Evolutionary conservation across 805 yeast species (phyloP).

Genomic region (Tetrapisispora iriomotensis): DNA sequence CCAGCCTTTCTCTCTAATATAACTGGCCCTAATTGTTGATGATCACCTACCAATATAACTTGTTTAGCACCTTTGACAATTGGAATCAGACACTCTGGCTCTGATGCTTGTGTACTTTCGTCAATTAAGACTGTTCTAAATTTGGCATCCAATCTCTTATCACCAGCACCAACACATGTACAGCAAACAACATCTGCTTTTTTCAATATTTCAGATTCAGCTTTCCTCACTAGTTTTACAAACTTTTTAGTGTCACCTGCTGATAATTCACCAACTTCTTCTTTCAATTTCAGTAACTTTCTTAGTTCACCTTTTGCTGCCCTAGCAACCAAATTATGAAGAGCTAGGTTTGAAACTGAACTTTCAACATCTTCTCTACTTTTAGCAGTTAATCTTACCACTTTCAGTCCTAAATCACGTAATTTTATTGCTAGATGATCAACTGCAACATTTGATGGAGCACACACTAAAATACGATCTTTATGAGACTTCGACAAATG

Average conservation of each 20-base stretch:
- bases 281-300: conserved; percentile 47
- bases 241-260: conserved; percentile 41
- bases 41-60: conserved; percentile 87
- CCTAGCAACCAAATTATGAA: conserved; percentile 43
- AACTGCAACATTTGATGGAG: conserved; percentile 92
- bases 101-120: conserved; percentile 90
- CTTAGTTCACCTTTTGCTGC: conserved; percentile 47
- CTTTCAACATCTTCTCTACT: conserved; percentile 74
- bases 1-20: conserved; percentile 72
- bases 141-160: conserved; percentile 45
- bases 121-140: conserved; percentile 81
- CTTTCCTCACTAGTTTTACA: conserved; percentile 32
- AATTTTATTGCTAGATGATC: conserved; percentile 79
- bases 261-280: conserved; percentile 61
- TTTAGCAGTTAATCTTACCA: conserved; percentile 67
- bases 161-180: conserved; percentile 92
- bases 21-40: conserved; percentile 91
- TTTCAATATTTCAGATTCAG: conserved; percentile 42
- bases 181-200: conserved; percentile 74
- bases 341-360: conserved; percentile 45
- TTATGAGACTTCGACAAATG: conserved; percentile 56
- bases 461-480: conserved; percentile 73
- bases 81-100: conserved; percentile 86
- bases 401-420: conserved; percentile 59
- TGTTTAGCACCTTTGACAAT: conserved; percentile 84